Evolutionary conservation across 257 asterid species (phyloP).

Genomic region (Henckelia pumila): DNA sequence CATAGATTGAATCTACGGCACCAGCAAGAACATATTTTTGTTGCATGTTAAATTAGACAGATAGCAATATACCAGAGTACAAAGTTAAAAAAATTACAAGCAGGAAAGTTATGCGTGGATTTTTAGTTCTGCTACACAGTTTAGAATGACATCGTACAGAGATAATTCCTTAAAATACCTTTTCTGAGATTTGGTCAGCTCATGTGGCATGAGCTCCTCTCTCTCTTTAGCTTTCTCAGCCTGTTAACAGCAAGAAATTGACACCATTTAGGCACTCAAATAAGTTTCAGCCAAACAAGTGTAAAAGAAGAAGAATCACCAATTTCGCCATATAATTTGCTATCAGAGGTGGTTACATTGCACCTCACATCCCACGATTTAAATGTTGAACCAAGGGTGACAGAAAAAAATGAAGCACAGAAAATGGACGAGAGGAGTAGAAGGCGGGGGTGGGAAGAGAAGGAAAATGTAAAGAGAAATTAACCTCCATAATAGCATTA

Average conservation of each 20-base stretch:
- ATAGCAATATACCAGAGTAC: slow-evolving; percentile 22
- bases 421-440: neutral
- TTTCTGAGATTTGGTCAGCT: slow-evolving; percentile 47
- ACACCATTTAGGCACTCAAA: slow-evolving; percentile 1
- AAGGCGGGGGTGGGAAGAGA: slow-evolving; percentile 1
- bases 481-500: slow-evolving; percentile 90
- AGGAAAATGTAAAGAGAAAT: slow-evolving; percentile 20
- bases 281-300: slow-evolving; percentile 4
- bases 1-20: neutral
- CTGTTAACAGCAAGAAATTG: slow-evolving; percentile 36
- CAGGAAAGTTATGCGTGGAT: neutral
- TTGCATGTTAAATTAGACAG: slow-evolving; percentile 11
- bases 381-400: slow-evolving; percentile 14
- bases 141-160: slow-evolving; percentile 3
- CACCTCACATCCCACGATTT: slow-evolving; percentile 15
- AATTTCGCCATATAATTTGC: slow-evolving; percentile 17
- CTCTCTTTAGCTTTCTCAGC: slow-evolving; percentile 88
- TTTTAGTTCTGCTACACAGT: neutral
- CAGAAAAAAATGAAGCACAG: slow-evolving; percentile 11
- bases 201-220: slow-evolving; percentile 65
- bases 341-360: slow-evolving; percentile 7
- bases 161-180: slow-evolving; percentile 42
- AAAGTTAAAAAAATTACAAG: slow-evolving; percentile 17
- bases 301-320: slow-evolving; percentile 19
- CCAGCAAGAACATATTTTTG: neutral